phyloP scores from a whole-genome alignment of 164 flowering plant species.

The Echeveria elegans region DNA sequence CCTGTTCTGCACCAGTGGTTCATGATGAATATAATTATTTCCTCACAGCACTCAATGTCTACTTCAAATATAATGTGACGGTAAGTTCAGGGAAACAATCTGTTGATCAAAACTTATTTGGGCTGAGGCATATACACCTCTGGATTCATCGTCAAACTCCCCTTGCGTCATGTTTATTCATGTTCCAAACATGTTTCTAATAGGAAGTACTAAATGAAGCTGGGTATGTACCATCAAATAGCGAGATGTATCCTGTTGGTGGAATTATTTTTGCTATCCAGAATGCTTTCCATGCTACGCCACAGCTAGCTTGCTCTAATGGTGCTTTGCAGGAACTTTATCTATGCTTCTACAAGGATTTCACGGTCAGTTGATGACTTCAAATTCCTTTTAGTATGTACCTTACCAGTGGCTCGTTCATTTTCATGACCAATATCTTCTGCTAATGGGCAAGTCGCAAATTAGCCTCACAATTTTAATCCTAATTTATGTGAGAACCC shows the following conservation, averaged over 20 bases:
- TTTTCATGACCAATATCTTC: background rate
- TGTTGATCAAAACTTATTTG: background rate
- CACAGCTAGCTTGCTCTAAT: slow-evolving; percentile 44
- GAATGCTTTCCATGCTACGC: slow-evolving; percentile 64
- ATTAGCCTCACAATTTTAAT: background rate
- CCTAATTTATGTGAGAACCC: background rate
- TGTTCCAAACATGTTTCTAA: slow-evolving; percentile 6
- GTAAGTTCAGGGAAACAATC: slow-evolving; percentile 30
- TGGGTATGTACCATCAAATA: slow-evolving; percentile 68
- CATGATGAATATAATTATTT: slow-evolving; percentile 71
- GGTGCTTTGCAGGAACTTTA: slow-evolving; percentile 66
- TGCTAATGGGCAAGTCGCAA: background rate
- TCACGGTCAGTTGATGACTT: slow-evolving; percentile 39
- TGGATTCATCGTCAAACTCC: background rate
- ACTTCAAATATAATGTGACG: slow-evolving; percentile 72
- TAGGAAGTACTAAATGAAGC: slow-evolving; percentile 63
- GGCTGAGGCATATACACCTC: background rate
- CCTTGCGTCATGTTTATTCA: background rate
- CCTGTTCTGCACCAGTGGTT: slow-evolving; percentile 65
- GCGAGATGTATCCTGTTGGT: slow-evolving; percentile 64
- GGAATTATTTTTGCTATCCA: slow-evolving; percentile 69
- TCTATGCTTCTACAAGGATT: slow-evolving; percentile 77
- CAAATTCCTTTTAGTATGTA: background rate
- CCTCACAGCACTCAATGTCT: slow-evolving; percentile 50
- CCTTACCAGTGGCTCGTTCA: background rate